phyloP scores from a whole-genome alignment of 108 stramenopile genomes.

The Skeletonema costatum region DNA sequence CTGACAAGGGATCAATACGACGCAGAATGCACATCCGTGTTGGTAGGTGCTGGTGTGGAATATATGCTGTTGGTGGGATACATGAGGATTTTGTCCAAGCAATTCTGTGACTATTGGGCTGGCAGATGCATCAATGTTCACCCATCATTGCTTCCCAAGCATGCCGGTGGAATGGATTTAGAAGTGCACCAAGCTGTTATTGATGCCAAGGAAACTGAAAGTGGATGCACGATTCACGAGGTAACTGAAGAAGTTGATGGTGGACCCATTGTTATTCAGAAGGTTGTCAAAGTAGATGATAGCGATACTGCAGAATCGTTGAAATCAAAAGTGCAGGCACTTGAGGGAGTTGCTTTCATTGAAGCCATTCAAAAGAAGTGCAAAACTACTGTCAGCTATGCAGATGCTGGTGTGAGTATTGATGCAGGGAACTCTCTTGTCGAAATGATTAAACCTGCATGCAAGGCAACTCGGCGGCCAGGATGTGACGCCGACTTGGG shows the following conservation, averaged over 20 bases:
- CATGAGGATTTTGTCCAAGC: constrained; percentile 96
- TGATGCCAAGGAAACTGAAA: constrained; percentile 90
- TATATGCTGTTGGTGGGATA: constrained; percentile 97
- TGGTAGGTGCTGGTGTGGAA: constrained; percentile 91
- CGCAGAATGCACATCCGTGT: constrained; percentile 88
- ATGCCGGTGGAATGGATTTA: constrained; percentile 99
- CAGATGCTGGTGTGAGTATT: constrained; percentile 96
- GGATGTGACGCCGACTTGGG: constrained; percentile 97
- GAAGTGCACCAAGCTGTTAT: constrained; percentile 98
- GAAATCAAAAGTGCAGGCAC: constrained; percentile 94
- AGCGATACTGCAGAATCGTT: constrained; percentile 95
- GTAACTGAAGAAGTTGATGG: constrained; percentile 97
- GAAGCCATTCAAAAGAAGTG: constrained; percentile 88
- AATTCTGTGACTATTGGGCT: constrained; percentile 88
- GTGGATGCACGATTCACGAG: constrained; percentile 98
- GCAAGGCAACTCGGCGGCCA: constrained; percentile 88
- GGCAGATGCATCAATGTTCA: constrained; percentile 98
- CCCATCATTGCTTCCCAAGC: constrained; percentile 97
- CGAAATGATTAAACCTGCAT: constrained; percentile 94
- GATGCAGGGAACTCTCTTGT: constrained; percentile 96
- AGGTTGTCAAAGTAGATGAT: constrained; percentile 69
- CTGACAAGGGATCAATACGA: constrained; percentile 92
- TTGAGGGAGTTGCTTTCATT: constrained; percentile 95
- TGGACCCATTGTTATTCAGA: constrained; percentile 96
- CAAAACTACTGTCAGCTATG: constrained; percentile 87